Evolutionary conservation across 495 filamentous ascomycete genomes (phyloP).

Genomic region (Wilcoxina mikolae): DNA sequence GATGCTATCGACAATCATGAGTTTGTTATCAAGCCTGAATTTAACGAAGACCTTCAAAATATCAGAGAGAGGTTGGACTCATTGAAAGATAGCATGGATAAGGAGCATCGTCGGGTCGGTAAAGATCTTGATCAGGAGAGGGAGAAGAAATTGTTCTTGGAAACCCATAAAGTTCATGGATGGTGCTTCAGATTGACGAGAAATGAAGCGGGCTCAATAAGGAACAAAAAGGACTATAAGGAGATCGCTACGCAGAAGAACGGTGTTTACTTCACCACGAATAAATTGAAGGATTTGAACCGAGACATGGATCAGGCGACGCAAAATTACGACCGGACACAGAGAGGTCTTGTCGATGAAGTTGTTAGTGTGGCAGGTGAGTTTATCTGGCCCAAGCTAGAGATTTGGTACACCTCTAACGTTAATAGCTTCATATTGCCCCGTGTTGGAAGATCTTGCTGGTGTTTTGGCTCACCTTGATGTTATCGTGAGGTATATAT

Average conservation of each 20-base stretch:
- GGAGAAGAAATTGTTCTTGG: conserved; percentile 96
- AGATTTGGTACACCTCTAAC: conserved; percentile 6
- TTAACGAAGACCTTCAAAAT: conserved; percentile 74
- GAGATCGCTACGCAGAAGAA: conserved; percentile 99
- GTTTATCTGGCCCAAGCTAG: conserved; percentile 1
- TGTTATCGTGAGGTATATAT: conserved; percentile 54
- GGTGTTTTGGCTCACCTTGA: conserved; percentile 86
- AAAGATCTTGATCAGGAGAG: conserved; percentile 79
- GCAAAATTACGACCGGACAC: conserved; percentile 89
- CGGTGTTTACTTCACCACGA: conserved; percentile 94
- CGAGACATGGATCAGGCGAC: conserved; percentile 90
- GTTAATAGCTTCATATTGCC: conserved; percentile 63
- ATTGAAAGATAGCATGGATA: conserved; percentile 65
- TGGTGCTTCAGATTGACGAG: conserved; percentile 94
- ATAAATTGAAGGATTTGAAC: conserved; percentile 61
- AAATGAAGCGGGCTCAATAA: conserved; percentile 81
- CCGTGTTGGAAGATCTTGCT: conserved; percentile 79
- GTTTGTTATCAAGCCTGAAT: conserved; percentile 97
- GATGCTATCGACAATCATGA: conserved; percentile 93
- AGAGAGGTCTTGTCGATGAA: conserved; percentile 78
- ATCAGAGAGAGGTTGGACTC: conserved; percentile 86
- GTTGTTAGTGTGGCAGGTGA: conserved; percentile 67
- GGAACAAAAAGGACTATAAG: conserved; percentile 75
- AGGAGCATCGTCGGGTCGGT: conserved; percentile 62
- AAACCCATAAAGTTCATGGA: conserved; percentile 88